phyloP scores from a whole-genome alignment of 2,329 filamentous ascomycete genomes.

The Teratosphaeria zuluensis region DNA sequence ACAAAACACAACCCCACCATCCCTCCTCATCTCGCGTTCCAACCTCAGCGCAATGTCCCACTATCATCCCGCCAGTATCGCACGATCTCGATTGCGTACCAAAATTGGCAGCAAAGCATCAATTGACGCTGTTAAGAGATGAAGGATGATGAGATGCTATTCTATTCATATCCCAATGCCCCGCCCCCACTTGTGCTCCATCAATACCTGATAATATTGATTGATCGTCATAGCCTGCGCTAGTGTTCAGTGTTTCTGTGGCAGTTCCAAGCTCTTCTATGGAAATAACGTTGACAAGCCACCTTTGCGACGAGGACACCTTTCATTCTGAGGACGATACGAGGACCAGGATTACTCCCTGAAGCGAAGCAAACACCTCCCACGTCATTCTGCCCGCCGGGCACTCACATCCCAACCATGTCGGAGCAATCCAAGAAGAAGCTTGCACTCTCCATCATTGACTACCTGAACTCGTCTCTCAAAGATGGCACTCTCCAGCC shows the following conservation, averaged over 20 bases:
- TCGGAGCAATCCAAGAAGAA: constrained; percentile 58
- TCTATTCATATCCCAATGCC: too few relatives aligned
- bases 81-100: too few relatives aligned
- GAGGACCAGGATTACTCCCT: background rate
- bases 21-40: too few relatives aligned
- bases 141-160: too few relatives aligned
- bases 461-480: constrained; percentile 78
- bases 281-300: background rate
- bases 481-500: constrained; percentile 78
- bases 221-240: background rate
- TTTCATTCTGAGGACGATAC: background rate
- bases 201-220: background rate
- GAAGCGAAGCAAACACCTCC: background rate
- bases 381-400: background rate
- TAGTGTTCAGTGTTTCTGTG: background rate
- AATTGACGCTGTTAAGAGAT: too few relatives aligned
- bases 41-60: too few relatives aligned
- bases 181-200: background rate
- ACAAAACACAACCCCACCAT: too few relatives aligned
- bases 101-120: too few relatives aligned
- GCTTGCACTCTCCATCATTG: constrained; percentile 91
- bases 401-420: background rate
- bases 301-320: background rate
- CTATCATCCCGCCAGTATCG: too few relatives aligned
- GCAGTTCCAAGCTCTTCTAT: background rate